Percentiles rank a stretch among this genome's conserved stretches.
Evolutionary conservation across 1,284 basidiomycete species (phyloP).

Genomic region (Lignosus rhinocerotis): DNA sequence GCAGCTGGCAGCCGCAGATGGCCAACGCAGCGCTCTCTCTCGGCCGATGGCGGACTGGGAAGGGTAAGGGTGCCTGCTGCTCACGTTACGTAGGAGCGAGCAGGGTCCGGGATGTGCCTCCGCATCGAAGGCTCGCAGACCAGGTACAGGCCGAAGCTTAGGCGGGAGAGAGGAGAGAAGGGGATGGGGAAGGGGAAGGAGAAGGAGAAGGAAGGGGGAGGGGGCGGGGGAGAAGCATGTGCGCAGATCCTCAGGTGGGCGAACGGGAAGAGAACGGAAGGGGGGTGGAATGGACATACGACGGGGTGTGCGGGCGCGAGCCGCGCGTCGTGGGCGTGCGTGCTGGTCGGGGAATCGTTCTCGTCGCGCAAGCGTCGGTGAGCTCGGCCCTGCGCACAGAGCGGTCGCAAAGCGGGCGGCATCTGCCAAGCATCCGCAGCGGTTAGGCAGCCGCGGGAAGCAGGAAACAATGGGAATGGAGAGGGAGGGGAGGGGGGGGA

Average conservation of each 20-base stretch:
- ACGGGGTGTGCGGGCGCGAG: not conserved
- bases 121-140: too few species aligned
- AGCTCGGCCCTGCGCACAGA: not conserved
- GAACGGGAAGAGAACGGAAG: not conserved
- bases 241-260: not conserved
- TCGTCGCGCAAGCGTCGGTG: not conserved
- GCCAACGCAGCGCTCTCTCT: too few species aligned
- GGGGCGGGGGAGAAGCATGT: not conserved
- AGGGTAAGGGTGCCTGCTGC: not conserved
- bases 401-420: not conserved
- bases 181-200: not conserved
- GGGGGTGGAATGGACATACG: not conserved
- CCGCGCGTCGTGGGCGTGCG: not conserved
- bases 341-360: not conserved
- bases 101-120: too few species aligned
- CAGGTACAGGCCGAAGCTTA: too few species aligned
- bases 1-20: not conserved
- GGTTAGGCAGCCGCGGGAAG: not conserved
- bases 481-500: not conserved
- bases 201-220: too few species aligned
- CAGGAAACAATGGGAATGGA: not conserved
- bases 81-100: not conserved
- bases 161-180: not conserved
- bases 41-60: constrained; percentile 1
- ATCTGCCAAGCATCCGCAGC: not conserved